Evolutionary conservation across 176 grass and related monocot genomes (phyloP), one percentile per base, ranked within the genome.

Genomic region (Pontederia paniculata): DNA sequence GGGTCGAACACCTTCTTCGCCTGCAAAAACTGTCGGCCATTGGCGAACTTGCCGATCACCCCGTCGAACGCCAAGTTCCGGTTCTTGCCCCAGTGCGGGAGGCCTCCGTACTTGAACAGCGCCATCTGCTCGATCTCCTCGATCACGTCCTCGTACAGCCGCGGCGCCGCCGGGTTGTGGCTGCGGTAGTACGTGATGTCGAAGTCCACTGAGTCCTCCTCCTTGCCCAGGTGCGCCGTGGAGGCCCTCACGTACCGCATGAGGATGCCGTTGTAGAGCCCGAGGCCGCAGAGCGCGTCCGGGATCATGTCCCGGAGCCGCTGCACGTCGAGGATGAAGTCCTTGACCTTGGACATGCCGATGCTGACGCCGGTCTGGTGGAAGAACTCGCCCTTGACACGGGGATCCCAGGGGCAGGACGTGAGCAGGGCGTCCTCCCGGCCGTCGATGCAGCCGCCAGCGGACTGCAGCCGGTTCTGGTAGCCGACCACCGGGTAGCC

Each of bases 91-190:
- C 59, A 73, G 17, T 73, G 59, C 9, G 71, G 60, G 14, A 56
- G 47, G 10, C 60, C 60, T 15, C 47, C 31, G 47, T 74, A 74
- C 47, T 74, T 74, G 25, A 74, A 62, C 12, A 65, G 50, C 22
- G 71, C 71, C 62, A 52, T 65, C 50, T 74, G 71, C 37, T 74
- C 60, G 23, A 74, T 66, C 60, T 74, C 71, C 64, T 74, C 59
- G 9, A 74, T 43, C 37, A 74, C 53, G 55, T 66, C 71, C 54
- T 74, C 60, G 22, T 57, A 74, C 46, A 74, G 44, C 64, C 71
- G 53, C 23, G 48, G 71, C 44, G 17, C 55, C 22, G 12, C 42
- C 6, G 60, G 31, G 7, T 74, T 45, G 45, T 15, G 60, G 1
- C 60, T 74, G 31, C 69, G 58, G 45, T 23, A 52, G 28, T 37